Conservation (phyloP, 306 rosid genomes). For the Cicer chorassanicum region DNA sequence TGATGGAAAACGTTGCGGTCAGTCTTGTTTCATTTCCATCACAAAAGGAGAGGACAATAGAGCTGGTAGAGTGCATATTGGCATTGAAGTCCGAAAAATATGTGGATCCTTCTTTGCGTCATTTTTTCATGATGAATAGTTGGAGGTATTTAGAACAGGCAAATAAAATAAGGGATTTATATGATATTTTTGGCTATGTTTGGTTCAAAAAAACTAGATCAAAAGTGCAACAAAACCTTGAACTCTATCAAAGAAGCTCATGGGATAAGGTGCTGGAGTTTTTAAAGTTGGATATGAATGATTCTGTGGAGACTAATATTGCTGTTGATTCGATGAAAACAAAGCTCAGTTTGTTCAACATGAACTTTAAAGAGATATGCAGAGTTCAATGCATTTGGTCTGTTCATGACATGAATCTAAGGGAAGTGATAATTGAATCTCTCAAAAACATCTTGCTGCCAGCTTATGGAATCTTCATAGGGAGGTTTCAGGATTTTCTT, state of each 20-base stretch:
- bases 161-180: slow-evolving; percentile 36
- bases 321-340: not conserved
- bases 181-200: slow-evolving; percentile 53
- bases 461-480: slow-evolving; percentile 12
- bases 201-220: slow-evolving; percentile 59
- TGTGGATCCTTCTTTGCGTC: too few species aligned
- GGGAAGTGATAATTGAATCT: not conserved
- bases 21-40: not conserved
- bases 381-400: slow-evolving; percentile 16
- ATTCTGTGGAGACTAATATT: not conserved
- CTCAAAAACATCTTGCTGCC: not conserved
- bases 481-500: not conserved
- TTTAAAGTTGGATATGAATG: slow-evolving; percentile 55
- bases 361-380: slow-evolving; percentile 16
- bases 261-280: slow-evolving; percentile 64
- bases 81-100: too few species aligned
- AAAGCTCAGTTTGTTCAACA: slow-evolving; percentile 14
- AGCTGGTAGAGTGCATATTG: not conserved
- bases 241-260: slow-evolving; percentile 45
- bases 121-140: not conserved
- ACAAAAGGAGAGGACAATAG: not conserved
- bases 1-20: not conserved
- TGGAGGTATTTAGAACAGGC: slow-evolving; percentile 43
- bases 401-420: not conserved
- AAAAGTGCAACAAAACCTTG: slow-evolving; percentile 46